These are phyloP conservation scores for Planoprotostelium fungivorum DNA, from an alignment of 78 protist species.

Conservation along the genomic window DNA sequence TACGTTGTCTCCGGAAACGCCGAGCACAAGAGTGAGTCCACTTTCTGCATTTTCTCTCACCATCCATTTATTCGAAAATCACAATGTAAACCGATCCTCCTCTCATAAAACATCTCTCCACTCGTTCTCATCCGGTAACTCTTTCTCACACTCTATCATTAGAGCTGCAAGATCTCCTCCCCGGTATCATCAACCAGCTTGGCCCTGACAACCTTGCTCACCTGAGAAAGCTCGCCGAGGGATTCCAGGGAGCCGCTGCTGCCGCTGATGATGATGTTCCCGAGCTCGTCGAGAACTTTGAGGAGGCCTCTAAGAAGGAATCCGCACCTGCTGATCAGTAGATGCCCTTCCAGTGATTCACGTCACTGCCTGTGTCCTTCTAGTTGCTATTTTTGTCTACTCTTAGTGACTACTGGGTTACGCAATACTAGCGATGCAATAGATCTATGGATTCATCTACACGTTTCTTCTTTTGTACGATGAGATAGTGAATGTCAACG, in stretches of 20 bases:
- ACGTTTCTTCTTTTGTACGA: neutral
- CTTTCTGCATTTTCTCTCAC: neutral
- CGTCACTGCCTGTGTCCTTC: too few species aligned
- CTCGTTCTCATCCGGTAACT: neutral
- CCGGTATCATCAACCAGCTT: conserved; percentile 51
- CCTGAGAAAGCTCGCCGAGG: conserved; percentile 31
- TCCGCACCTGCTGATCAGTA: too few species aligned
- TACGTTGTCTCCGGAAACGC: conserved; percentile 67
- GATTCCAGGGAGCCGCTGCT: neutral
- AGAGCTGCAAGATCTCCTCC: conserved; percentile 41
- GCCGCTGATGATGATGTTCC: conserved; percentile 29
- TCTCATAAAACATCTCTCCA: neutral
- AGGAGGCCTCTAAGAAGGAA: conserved; percentile 2
- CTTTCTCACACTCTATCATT: neutral
- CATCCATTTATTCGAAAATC: neutral
- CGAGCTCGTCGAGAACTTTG: conserved; percentile 40
- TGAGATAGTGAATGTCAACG: too few species aligned
- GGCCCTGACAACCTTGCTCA: conserved; percentile 49
- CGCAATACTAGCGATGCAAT: neutral
- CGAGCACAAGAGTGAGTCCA: conserved; percentile 52
- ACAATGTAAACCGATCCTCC: neutral
- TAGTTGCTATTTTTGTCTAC: too few species aligned
- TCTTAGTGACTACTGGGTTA: too few species aligned
- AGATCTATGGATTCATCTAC: neutral
- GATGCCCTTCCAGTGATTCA: too few species aligned